Conservation (phyloP, 1,284 basidiomycete genomes). For the Ceratobasidium sp. region DNA sequence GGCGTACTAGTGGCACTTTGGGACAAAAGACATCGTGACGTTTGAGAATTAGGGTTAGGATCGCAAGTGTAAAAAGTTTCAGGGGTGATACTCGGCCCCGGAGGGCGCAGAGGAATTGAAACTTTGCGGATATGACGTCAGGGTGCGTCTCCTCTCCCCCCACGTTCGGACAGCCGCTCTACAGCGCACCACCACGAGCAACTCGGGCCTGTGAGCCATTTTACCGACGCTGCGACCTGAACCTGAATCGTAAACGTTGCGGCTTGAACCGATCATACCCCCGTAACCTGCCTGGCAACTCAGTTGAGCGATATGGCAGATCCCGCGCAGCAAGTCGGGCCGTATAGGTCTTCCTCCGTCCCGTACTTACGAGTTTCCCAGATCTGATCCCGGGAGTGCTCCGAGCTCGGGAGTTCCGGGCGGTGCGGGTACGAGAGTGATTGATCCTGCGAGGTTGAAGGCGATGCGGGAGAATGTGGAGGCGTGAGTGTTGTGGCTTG, state of each 20-base stretch:
- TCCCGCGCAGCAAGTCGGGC: constrained; percentile 18
- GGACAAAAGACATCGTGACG: neutral
- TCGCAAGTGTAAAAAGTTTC: neutral
- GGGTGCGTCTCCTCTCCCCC: neutral
- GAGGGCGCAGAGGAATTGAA: neutral
- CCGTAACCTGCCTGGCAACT: neutral
- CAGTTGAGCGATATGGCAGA: constrained; percentile 37
- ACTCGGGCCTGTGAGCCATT: neutral
- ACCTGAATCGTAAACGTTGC: constrained; percentile 14
- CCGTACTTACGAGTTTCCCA: neutral
- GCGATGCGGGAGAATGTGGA: constrained; percentile 24
- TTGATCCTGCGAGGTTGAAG: constrained; percentile 32
- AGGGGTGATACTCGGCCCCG: neutral
- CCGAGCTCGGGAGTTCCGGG: constrained; percentile 5
- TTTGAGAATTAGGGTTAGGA: neutral
- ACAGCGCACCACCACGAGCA: constrained; percentile 1
- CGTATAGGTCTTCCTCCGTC: neutral
- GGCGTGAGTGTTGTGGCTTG: constrained; percentile 7
- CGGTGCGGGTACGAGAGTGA: constrained; percentile 3
- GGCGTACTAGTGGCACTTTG: neutral
- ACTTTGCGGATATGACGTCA: constrained; percentile 29
- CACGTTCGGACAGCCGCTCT: neutral
- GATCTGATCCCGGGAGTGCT: constrained; percentile 12
- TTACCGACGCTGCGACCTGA: constrained; percentile 2
- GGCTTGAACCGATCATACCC: neutral